Conservation (phyloP, 2,329 filamentous ascomycete species). For the Aspergillus sp. region DNA sequence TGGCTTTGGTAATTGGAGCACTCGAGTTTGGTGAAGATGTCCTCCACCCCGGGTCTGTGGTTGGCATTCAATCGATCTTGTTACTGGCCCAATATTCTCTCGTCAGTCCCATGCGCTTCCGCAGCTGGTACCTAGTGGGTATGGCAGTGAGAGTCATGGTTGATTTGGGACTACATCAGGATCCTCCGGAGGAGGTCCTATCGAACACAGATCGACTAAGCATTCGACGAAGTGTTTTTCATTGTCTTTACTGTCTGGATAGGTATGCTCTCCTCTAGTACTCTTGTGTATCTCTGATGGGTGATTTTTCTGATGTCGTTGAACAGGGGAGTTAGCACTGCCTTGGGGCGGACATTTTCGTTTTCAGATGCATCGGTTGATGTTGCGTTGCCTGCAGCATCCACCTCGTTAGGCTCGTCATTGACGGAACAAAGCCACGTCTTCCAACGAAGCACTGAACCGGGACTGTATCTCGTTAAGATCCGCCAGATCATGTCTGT, state of each 20-base stretch:
- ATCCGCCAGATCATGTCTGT: constrained; percentile 77
- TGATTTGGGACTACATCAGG: constrained; percentile 87
- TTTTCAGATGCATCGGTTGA: constrained; percentile 84
- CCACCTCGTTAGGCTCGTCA: constrained; percentile 41
- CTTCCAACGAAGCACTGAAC: constrained; percentile 53
- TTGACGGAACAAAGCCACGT: constrained; percentile 33
- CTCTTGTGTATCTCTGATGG: neutral
- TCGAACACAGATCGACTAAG: constrained; percentile 64
- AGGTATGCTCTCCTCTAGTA: constrained; percentile 45
- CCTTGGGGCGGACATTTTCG: constrained; percentile 78
- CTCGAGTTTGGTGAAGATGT: constrained; percentile 73
- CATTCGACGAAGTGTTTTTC: constrained; percentile 73
- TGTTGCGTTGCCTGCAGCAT: constrained; percentile 61
- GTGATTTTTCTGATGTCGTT: constrained; percentile 8
- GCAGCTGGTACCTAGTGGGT: constrained; percentile 88
- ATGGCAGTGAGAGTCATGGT: constrained; percentile 80
- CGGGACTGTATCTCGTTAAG: constrained; percentile 69
- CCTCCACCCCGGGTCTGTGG: constrained; percentile 72
- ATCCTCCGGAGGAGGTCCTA: constrained; percentile 63
- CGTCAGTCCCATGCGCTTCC: constrained; percentile 82
- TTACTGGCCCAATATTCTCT: constrained; percentile 83
- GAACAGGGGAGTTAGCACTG: constrained; percentile 72
- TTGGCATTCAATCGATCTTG: constrained; percentile 78
- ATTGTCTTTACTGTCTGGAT: constrained; percentile 84
- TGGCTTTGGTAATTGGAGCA: constrained; percentile 56